Base-by-base conservation (phyloP, 2,329 filamentous ascomycete genomes). In the Xylariaceae sp. region DNA sequence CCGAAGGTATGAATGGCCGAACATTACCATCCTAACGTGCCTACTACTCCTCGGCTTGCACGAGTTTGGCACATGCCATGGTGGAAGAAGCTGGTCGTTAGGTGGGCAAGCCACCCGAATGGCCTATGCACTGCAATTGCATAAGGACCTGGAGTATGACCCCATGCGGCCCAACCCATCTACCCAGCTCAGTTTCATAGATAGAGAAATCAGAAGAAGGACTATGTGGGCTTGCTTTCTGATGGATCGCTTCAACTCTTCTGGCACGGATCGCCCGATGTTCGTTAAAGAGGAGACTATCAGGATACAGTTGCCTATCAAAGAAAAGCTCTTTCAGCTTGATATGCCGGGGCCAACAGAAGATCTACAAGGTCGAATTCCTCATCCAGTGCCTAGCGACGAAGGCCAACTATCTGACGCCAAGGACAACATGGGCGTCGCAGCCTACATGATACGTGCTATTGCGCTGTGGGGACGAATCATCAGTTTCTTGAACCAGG, bases 191-290 rank as follows among this genome's bases (percentile, higher is more conserved):
- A 96, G 92, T 70, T 95, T 95, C 65, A 92, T 93, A 14, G 95
- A 98, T 72, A 88, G 92, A 24, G 95, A 99, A 73, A 97, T 98
- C 51, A 85, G 95, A 58, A 82, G 95, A 65, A 85, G 95, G 54
- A 95, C 92, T 2, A 98, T 99, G 94, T 99, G 95, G 95, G 91
- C 93, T 11, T 98, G 94, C 71, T 96, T 96, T 69, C 75, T 97
- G 54, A 97, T 98, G 93, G 95, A 99, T 72, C 87, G 94, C 0
- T 97, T 97, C 79, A 97, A 96, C 74, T 97, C 94, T 0, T 97
- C 93, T 1, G 94, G 95, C 2, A 96, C 92, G 2, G 93, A 97
- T 68, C 84, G 94, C 33, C 95, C 95, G 17, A 91, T 92, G 50
- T 96, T 97, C 65, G 89, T 96, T 52, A 89, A 91, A 64, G 92